These are phyloP conservation scores for Conticribra guillardii DNA, from an alignment of 108 stramenopile species.

Conservation along the genomic window DNA sequence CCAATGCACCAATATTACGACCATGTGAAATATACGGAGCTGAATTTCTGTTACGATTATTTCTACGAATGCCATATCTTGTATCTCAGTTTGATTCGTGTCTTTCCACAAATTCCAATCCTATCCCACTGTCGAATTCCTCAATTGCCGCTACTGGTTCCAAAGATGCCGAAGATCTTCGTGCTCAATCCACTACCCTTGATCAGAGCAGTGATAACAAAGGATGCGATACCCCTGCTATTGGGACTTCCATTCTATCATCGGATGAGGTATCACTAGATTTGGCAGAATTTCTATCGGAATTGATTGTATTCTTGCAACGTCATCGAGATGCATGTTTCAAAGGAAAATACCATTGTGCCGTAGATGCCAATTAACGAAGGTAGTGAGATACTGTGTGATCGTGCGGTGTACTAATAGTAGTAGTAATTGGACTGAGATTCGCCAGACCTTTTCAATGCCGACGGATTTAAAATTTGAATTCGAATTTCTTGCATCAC, in stretches of 20 bases:
- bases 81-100: slow-evolving; percentile 21
- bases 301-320: slow-evolving; percentile 46
- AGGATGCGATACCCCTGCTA: background rate
- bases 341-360: slow-evolving; percentile 29
- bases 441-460: no score
- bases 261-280: slow-evolving; percentile 21
- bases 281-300: slow-evolving; percentile 27
- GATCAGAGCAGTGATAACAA: background rate
- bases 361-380: background rate
- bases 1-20: background rate
- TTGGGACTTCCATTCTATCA: background rate
- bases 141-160: background rate
- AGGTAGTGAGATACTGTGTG: background rate
- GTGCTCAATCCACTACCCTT: background rate
- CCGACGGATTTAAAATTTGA: no score
- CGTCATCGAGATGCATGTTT: slow-evolving; percentile 35
- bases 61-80: slow-evolving; percentile 45
- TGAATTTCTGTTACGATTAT: slow-evolving; percentile 42
- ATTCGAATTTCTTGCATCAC: background rate
- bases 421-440: background rate
- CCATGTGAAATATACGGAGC: slow-evolving; percentile 50
- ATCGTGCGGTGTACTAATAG: background rate
- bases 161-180: background rate
- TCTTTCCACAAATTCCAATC: no score
- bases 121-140: no score